A percentile compares a stretch with the other conserved stretches of the same genome.
These are phyloP conservation scores for Comarum palustre DNA, from an alignment of 306 rosid genomes.

Conservation along the genomic window DNA sequence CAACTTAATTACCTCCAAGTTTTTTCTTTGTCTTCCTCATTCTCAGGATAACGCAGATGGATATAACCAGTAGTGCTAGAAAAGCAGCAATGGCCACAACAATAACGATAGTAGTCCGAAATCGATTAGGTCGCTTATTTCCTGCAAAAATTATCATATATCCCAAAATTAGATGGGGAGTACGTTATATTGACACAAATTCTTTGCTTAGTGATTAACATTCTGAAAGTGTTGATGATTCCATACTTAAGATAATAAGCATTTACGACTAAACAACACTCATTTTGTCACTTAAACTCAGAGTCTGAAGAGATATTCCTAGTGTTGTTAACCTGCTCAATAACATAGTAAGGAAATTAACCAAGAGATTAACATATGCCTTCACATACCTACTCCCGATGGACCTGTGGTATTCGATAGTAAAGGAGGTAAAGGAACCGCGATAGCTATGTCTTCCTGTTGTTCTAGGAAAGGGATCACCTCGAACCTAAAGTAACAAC, in stretches of 20 bases:
- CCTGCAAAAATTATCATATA: neutral
- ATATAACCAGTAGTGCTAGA: constrained; percentile 1
- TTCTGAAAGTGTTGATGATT: neutral
- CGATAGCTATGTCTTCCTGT: neutral
- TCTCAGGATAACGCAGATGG: constrained; percentile 5
- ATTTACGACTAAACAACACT: too few relatives aligned
- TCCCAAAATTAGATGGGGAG: neutral
- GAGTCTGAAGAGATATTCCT: neutral
- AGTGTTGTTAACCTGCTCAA: too few relatives aligned
- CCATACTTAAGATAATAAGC: too few relatives aligned
- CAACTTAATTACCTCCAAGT: constrained; percentile 8
- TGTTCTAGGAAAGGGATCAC: neutral
- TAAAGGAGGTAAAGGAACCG: neutral
- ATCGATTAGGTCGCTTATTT: neutral
- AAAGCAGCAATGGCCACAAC: neutral
- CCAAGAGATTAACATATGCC: neutral
- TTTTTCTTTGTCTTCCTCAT: constrained; percentile 5
- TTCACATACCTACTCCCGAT: neutral
- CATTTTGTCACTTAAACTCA: neutral
- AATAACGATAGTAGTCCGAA: neutral
- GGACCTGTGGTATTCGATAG: neutral
- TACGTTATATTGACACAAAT: neutral
- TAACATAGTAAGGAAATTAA: too few relatives aligned
- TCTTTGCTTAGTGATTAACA: too few relatives aligned
- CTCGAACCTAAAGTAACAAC: constrained; percentile 25